Evolutionary conservation across 2,329 filamentous ascomycete genomes (phyloP).

Genomic region (Fusarium tanahbumbuense): DNA sequence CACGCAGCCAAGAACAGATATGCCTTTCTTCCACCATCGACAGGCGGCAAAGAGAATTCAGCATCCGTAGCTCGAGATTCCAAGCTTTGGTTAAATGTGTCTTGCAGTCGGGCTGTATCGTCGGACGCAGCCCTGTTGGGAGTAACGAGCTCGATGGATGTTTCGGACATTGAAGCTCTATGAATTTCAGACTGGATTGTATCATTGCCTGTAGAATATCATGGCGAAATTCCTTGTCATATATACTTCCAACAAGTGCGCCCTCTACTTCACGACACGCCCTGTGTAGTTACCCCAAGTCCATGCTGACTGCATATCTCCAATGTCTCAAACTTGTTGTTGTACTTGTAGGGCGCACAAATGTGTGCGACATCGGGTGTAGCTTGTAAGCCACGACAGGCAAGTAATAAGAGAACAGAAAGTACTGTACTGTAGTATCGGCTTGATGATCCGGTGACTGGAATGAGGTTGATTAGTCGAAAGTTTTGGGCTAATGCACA

Average conservation of each 20-base stretch:
- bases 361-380: conserved; percentile 13
- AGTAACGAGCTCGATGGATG: conserved; percentile 3
- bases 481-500: conserved; percentile 14
- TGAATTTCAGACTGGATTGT: fast-evolving
- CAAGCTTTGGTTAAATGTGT: background rate
- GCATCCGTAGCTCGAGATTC: conserved; percentile 14
- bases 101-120: background rate
- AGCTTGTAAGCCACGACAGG: background rate
- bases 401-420: background rate
- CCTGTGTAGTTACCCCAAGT: background rate
- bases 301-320: background rate
- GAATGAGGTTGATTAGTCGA: background rate
- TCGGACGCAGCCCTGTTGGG: background rate
- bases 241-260: background rate
- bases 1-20: conserved; percentile 48
- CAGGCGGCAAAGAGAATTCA: conserved; percentile 48
- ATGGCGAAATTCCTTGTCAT: fast-evolving
- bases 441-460: background rate
- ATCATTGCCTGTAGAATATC: background rate
- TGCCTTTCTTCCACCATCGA: conserved; percentile 53
- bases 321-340: background rate
- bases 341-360: conserved; percentile 24
- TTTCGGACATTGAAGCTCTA: conserved; percentile 5
- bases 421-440: background rate
- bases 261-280: background rate